Evolutionary conservation across 106 monocot species (phyloP), one percentile per base, ranked within the genome.

Genomic region (Dendrobium chrysotoxum): DNA sequence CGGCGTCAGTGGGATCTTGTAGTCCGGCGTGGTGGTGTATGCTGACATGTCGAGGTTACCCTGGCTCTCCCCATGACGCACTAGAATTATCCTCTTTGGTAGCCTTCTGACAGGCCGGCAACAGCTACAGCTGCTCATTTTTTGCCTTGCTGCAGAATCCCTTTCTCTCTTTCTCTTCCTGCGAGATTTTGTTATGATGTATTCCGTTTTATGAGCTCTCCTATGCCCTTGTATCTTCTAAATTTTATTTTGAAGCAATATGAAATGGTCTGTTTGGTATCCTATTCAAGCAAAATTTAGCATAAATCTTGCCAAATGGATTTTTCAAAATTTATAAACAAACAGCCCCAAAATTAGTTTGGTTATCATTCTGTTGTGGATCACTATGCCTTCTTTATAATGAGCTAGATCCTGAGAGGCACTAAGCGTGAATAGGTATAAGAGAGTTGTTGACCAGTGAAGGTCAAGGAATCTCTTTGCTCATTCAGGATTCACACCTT

Each of bases 41-140:
- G 96, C 90, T 1, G 96, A 76, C 79, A 72, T 89, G 88, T 93
- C 90, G 23, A 92, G 80, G 82, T 96, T 96, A 10, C 96, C 96
- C 79, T 90, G 81, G 90, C 96, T 93, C 89, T 97, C 96, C 0
- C 96, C 96, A 53, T 97, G 96, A 73, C 96, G 80, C 30, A 97
- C 84, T 42, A 97, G 81, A 74, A 97, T 94, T 15, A 97, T 97
- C 57, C 96, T 53, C 86, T 92, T 92, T 23, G 96, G 96, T 0
- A 93, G 81, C 21, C 61, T 67, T 73, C 90, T 68, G 40, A 77
- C 53, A n/a, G 77, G 83, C 54, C 28, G 76, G 76, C 76, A 28
- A 76, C 13, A 47, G 25, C 20, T 76, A 26, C 46, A 74, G 20
- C 41, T 7, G 74, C 40, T 74, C 70, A 70, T 31, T 31, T 7